These are phyloP conservation scores for Panus rudis DNA, from an alignment of 768 basidiomycete genomes.

Conservation along the genomic window DNA sequence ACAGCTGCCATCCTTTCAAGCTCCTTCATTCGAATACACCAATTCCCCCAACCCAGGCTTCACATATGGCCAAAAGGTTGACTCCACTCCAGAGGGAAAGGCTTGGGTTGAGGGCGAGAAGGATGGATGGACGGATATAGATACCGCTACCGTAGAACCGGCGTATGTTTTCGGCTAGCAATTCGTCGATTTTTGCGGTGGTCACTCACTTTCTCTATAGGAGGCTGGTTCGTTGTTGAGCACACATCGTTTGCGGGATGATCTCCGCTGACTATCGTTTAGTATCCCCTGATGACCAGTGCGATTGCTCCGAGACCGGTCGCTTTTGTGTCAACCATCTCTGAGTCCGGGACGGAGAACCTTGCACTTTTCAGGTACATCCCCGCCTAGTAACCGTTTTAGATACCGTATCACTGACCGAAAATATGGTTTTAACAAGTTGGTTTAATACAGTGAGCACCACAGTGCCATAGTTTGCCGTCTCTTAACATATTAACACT, in stretches of 20 bases:
- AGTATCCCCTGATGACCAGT: slow-evolving; percentile 31
- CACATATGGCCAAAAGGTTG: slow-evolving; percentile 1
- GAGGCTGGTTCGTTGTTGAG: no score
- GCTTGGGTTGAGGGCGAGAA: slow-evolving; percentile 8
- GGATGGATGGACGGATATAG: slow-evolving; percentile 6
- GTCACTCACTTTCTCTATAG: neutral
- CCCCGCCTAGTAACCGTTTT: neutral
- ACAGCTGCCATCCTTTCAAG: no score
- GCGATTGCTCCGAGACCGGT: slow-evolving; percentile 38
- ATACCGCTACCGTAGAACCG: neutral
- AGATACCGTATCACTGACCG: neutral
- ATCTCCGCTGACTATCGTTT: neutral
- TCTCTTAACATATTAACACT: neutral
- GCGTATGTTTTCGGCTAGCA: neutral
- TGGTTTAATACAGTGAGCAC: neutral
- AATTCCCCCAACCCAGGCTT: slow-evolving; percentile 4
- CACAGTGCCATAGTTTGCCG: neutral
- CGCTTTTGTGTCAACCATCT: slow-evolving; percentile 34
- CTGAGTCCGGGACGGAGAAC: slow-evolving; percentile 27
- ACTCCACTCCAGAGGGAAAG: neutral
- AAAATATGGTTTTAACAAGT: no score
- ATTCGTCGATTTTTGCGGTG: neutral
- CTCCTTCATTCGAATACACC: neutral
- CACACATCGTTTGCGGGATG: no score
- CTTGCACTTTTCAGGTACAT: slow-evolving; percentile 38